Base-by-base conservation (phyloP, 1,284 basidiomycete genomes). In the Sporisorium sorghi region DNA sequence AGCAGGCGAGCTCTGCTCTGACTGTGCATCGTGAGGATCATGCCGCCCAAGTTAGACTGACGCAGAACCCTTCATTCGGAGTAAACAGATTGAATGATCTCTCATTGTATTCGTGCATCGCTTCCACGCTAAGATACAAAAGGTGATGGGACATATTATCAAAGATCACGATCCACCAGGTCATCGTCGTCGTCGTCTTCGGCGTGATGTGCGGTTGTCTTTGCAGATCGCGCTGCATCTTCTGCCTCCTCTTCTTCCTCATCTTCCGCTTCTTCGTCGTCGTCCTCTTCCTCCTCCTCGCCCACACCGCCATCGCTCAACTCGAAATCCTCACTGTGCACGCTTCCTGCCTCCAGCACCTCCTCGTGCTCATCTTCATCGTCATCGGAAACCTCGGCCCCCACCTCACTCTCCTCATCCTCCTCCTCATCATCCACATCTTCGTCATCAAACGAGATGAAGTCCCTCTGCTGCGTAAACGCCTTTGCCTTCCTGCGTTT, bases 381-480 rank as follows among this genome's bases (percentile, higher is more conserved):
- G 5, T 60, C 64, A 3, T 54, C 53, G 4, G 47, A 54, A 12
- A n/a, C 21, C 5, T 67, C 70, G 26, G 28, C 55, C 8, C 55
- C 58, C 10, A 58, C 62, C 15, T 58, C 58, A 5, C 32, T 42
- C 11, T 67, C 65, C 1, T 55, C 52, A 4, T 52, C 10, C 12
- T 52, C 66, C 0, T 68, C 65, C 3, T 67, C 68, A 2, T 64
- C 69, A 0, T 65, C 69, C 3, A 71, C 72, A 3, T n/a, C n/a
- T n/a, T 63, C 65, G 47, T 75, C 80, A 30, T 70, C 76, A 35
- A 83, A 79, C 11, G 71, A 76, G 28, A 83, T 82, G 46, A 74
- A 83, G 58, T 83, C 80, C 46, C 65, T 59, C 64, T 83, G 79
- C 42, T 67, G 54, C 3, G 68, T 71, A 53, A 81, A 82, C 5